These are phyloP conservation scores for Amaranthus palmeri DNA, from an alignment of 148 eudicot genomes.

Conservation along the genomic window DNA sequence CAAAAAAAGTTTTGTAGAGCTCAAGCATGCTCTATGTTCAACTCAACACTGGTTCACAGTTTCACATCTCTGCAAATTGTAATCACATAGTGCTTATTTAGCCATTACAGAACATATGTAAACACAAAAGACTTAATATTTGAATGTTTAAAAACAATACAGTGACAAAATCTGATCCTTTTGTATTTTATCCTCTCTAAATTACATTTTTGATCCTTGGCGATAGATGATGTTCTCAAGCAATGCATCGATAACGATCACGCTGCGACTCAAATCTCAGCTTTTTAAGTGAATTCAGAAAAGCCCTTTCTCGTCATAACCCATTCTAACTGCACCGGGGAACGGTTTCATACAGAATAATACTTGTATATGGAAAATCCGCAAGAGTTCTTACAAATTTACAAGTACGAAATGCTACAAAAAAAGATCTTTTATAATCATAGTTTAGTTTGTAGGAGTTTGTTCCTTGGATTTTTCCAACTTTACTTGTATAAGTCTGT, in stretches of 20 bases:
- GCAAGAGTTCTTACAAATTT: background rate
- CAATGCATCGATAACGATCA: no score
- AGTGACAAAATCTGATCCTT: background rate
- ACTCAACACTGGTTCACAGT: no score
- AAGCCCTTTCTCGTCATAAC: no score
- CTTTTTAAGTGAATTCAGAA: background rate
- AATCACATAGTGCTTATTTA: no score
- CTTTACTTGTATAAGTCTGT: conserved; percentile 84
- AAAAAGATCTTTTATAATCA: background rate
- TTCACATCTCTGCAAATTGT: no score
- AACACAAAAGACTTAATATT: background rate
- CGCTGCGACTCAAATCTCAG: background rate
- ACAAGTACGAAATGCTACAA: background rate
- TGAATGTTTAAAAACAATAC: background rate
- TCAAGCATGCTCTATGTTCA: no score
- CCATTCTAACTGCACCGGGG: background rate
- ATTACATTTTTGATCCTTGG: conserved; percentile 1
- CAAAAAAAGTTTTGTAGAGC: no score
- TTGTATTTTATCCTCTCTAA: background rate
- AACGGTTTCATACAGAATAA: background rate
- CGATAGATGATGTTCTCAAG: background rate
- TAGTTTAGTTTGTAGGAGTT: conserved; percentile 21
- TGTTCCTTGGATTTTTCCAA: conserved; percentile 58
- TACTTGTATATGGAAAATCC: background rate
- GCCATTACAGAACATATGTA: background rate